phyloP scores from a whole-genome alignment of 306 rosid genomes.

The Potentilla sterilis region DNA sequence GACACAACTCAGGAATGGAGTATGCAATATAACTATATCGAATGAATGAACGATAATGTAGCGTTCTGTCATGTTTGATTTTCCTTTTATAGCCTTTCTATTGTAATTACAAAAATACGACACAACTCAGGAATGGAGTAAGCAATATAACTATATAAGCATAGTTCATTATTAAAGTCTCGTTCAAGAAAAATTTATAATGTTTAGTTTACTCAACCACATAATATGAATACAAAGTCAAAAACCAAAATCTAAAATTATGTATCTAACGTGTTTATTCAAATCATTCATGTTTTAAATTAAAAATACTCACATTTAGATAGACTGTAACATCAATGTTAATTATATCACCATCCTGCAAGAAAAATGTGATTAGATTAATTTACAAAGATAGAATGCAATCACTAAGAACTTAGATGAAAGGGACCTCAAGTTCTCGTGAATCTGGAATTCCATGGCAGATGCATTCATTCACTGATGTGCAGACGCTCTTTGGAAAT shows the following conservation, averaged over 20 bases:
- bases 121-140: background rate
- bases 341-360: slow-evolving; percentile 95
- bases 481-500: slow-evolving; percentile 97
- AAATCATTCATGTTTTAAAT: slow-evolving; percentile 2
- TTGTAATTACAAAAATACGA: background rate
- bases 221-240: background rate
- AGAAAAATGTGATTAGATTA: slow-evolving; percentile 7
- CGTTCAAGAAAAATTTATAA: background rate
- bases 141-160: background rate
- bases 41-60: background rate
- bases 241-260: slow-evolving; percentile 1
- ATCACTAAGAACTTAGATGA: slow-evolving; percentile 17
- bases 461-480: slow-evolving; percentile 94
- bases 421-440: slow-evolving; percentile 68
- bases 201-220: background rate
- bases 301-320: slow-evolving; percentile 65
- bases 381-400: background rate
- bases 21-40: background rate
- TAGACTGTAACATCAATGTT: slow-evolving; percentile 88
- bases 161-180: background rate
- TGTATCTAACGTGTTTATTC: background rate
- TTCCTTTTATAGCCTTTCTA: background rate
- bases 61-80: background rate
- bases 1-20: background rate
- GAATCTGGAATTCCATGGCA: slow-evolving; percentile 99